These are phyloP conservation scores for Knufia fluminis DNA, from an alignment of 2,329 filamentous ascomycete genomes.

Conservation along the genomic window DNA sequence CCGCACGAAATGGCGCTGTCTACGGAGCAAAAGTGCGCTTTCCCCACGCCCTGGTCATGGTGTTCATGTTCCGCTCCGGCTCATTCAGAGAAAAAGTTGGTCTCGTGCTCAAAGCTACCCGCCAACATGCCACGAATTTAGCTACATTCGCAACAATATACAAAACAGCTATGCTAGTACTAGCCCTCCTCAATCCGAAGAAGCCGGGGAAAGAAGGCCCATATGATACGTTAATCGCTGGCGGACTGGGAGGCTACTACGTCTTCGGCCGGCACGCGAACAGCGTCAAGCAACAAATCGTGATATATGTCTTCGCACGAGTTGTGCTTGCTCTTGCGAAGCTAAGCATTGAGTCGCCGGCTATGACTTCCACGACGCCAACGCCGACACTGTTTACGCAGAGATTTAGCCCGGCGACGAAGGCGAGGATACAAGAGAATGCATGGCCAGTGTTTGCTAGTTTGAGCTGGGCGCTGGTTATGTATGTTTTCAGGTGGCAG, in stretches of 20 bases:
- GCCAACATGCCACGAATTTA: conserved; percentile 83
- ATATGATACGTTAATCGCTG: conserved; percentile 78
- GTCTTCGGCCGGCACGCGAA: conserved; percentile 79
- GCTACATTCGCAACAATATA: conserved; percentile 86
- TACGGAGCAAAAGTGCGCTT: conserved; percentile 98
- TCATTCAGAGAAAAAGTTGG: conserved; percentile 72
- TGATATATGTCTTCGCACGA: conserved; percentile 93
- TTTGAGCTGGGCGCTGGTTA: conserved; percentile 83
- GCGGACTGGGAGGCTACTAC: conserved; percentile 79
- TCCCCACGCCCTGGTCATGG: conserved; percentile 96
- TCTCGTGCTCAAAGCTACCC: conserved; percentile 76
- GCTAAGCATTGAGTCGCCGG: conserved; percentile 60
- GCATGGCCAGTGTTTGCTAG: conserved; percentile 91
- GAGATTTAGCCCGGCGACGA: conserved; percentile 19
- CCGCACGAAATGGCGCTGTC: conserved; percentile 88
- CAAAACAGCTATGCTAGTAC: conserved; percentile 68
- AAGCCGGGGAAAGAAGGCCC: conserved; percentile 51
- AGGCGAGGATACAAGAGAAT: conserved; percentile 50
- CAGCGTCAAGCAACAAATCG: conserved; percentile 56
- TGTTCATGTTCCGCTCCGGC: conserved; percentile 89
- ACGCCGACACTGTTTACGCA: conserved; percentile 26
- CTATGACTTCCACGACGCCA: conserved; percentile 24
- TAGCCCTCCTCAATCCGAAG: conserved; percentile 49
- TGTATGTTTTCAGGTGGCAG: conserved; percentile 90
- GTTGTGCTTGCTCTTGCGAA: conserved; percentile 78